Percentiles rank a stretch among this genome's conserved stretches.
Conservation (phyloP, 2,329 filamentous ascomycete genomes). For the Scytalidium lignicola region DNA sequence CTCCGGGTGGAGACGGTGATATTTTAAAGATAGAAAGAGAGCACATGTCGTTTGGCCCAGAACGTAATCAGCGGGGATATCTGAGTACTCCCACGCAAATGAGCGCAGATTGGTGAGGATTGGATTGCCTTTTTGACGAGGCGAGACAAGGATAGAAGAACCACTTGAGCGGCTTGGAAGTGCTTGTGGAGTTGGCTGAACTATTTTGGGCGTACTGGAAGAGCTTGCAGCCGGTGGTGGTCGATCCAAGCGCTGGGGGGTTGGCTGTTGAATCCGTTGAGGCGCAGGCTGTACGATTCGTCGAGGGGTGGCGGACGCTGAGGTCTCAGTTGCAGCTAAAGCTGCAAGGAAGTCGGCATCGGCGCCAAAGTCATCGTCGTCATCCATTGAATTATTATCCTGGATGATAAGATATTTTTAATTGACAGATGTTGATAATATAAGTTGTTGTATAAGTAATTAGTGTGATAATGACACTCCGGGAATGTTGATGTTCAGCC, state of each 20-base stretch:
- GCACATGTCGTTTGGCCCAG: conserved; percentile 84
- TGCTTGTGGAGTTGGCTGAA: conserved; percentile 87
- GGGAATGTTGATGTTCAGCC: not conserved
- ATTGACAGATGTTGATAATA: no score
- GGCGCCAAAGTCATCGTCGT: conserved; percentile 51
- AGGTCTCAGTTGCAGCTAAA: conserved; percentile 41
- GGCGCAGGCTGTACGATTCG: conserved; percentile 32
- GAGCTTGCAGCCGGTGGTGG: conserved; percentile 32
- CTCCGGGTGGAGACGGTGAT: conserved; percentile 93
- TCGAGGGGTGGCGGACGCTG: conserved; percentile 13
- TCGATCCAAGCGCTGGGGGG: conserved; percentile 51
- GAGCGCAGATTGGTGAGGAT: conserved; percentile 78
- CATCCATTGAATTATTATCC: conserved; percentile 25
- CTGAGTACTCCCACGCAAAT: conserved; percentile 92
- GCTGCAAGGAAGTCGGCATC: conserved; percentile 53
- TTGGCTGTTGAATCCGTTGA: conserved; percentile 38
- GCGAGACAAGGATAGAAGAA: conserved; percentile 82
- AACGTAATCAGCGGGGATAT: conserved; percentile 93
- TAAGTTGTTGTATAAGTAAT: not conserved
- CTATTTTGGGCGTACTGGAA: conserved; percentile 49
- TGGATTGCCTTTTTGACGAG: conserved; percentile 91
- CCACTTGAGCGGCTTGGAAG: conserved; percentile 60
- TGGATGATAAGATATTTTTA: no score
- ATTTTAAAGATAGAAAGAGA: conserved; percentile 90
- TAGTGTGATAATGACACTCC: not conserved